These are phyloP conservation scores for Solanum aculeatissimum DNA, from an alignment of 305 asterid species.

Conservation along the genomic window DNA sequence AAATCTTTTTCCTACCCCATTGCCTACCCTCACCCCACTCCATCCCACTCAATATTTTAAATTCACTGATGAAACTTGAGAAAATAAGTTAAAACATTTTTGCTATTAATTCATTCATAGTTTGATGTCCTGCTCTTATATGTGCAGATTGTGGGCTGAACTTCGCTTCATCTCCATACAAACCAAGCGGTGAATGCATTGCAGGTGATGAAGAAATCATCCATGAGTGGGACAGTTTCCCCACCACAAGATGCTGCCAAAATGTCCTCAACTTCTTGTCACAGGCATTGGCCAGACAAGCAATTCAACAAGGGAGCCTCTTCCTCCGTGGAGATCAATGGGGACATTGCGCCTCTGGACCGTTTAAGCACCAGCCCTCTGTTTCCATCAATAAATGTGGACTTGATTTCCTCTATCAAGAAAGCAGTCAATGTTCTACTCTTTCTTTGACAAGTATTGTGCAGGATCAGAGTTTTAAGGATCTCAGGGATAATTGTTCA, in stretches of 20 bases:
- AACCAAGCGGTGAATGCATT: constrained; percentile 52
- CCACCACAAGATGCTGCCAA: constrained; percentile 49
- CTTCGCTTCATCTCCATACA: constrained; percentile 36
- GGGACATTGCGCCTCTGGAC: constrained; percentile 16
- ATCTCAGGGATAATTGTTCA: constrained; percentile 25
- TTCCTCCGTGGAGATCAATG: constrained; percentile 34
- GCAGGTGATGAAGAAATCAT: constrained; percentile 11
- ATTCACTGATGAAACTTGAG: too few species aligned
- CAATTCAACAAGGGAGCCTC: constrained; percentile 15
- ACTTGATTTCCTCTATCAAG: constrained; percentile 22
- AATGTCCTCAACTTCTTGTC: constrained; percentile 34
- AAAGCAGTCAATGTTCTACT: constrained; percentile 31
- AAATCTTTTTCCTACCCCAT: too few species aligned
- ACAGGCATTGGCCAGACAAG: constrained; percentile 38
- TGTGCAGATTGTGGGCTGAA: constrained; percentile 49
- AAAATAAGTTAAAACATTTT: too few species aligned
- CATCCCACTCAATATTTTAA: too few species aligned
- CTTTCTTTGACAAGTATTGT: constrained; percentile 9
- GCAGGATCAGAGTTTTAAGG: background rate
- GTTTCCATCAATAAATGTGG: constrained; percentile 40
- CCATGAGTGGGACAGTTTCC: constrained; percentile 39
- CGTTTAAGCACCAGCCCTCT: constrained; percentile 31
- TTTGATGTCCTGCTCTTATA: background rate
- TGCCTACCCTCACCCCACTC: too few species aligned
- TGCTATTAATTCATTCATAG: background rate